phyloP scores from a whole-genome alignment of 495 filamentous ascomycete species.

The Tuber magnatum region DNA sequence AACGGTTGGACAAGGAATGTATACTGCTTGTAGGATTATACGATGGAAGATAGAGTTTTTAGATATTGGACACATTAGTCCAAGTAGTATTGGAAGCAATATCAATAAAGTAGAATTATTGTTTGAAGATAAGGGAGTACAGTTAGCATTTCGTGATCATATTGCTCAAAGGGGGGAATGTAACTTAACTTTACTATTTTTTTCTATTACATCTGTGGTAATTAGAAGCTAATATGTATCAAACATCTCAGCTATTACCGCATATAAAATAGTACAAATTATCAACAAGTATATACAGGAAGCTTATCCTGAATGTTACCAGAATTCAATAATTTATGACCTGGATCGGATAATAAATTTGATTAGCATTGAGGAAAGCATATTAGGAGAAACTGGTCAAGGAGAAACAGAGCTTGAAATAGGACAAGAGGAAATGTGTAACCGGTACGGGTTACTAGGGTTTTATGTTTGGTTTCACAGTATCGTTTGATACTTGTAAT shows the following conservation, averaged over 20 bases:
- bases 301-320: too few relatives aligned
- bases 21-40: not conserved
- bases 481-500: too few relatives aligned
- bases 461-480: too few relatives aligned
- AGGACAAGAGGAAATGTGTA: too few relatives aligned
- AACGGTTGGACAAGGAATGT: not conserved
- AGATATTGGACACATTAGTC: not conserved
- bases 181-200: not conserved
- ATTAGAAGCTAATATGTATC: not conserved
- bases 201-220: not conserved
- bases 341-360: too few relatives aligned
- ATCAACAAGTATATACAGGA: not conserved
- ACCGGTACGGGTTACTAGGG: too few relatives aligned
- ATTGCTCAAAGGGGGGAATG: not conserved
- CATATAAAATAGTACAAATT: not conserved
- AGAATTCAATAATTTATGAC: too few relatives aligned
- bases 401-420: too few relatives aligned
- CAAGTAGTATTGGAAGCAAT: not conserved
- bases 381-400: too few relatives aligned
- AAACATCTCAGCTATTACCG: not conserved
- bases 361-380: too few relatives aligned
- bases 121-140: slow-evolving; percentile 9
- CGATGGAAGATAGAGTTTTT: not conserved
- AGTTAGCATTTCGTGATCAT: slow-evolving; percentile 3
- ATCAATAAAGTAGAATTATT: not conserved